Evolutionary conservation across 108 stramenopile genomes (phyloP).

Genomic region (Nannochloropsis salina): DNA sequence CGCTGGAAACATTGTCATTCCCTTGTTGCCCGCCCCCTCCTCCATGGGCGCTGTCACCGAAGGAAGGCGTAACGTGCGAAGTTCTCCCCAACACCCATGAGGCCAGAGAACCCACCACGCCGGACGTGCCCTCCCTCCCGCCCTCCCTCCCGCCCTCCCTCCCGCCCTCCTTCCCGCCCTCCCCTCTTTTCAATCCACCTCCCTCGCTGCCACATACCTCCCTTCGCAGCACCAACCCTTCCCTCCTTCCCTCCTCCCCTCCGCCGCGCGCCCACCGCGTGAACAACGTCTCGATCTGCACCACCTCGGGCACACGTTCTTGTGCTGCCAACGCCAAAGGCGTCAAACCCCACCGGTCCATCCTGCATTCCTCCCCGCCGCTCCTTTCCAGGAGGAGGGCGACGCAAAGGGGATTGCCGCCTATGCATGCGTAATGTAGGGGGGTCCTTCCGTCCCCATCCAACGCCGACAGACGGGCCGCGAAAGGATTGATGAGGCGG

Average conservation of each 20-base stretch:
- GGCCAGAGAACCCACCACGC: not conserved
- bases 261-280: not conserved
- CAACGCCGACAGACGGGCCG: not conserved
- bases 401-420: not conserved
- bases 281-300: constrained; percentile 2
- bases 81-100: not conserved
- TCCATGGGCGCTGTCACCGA: not conserved
- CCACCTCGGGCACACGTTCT: not conserved
- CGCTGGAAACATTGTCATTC: not conserved
- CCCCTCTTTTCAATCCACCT: not conserved
- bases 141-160: not conserved
- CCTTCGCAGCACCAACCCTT: not conserved
- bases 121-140: not conserved
- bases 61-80: not conserved
- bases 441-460: not conserved
- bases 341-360: not conserved
- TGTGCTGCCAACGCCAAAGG: not conserved
- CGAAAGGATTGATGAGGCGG: not conserved
- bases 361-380: not conserved
- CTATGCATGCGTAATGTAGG: not conserved
- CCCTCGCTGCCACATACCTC: not conserved
- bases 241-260: not conserved
- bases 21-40: too few relatives aligned
- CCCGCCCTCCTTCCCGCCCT: not conserved
- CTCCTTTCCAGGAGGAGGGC: not conserved